Evolutionary conservation across 345 rosid species (phyloP).

Genomic region (Eucalyptus cloeziana): DNA sequence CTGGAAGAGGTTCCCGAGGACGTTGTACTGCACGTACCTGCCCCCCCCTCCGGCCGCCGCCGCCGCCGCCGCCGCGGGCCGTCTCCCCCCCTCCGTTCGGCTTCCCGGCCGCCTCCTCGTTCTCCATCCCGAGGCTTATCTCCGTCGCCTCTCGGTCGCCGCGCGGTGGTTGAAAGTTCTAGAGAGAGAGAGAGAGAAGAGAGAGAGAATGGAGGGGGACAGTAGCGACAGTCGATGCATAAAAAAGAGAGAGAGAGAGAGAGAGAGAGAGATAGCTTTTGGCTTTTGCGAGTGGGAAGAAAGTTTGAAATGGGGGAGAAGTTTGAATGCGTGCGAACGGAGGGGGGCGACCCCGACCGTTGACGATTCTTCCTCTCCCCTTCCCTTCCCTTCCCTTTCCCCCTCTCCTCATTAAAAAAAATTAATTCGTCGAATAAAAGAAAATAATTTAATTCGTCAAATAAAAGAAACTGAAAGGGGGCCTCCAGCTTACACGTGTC

Average conservation of each 20-base stretch:
- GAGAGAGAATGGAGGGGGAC: not conserved
- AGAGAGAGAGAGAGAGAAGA: not conserved
- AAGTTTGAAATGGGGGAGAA: not conserved
- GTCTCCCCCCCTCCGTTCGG: not conserved
- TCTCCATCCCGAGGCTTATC: not conserved
- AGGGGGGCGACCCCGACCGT: not conserved
- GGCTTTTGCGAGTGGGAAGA: not conserved
- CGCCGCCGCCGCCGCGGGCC: not conserved
- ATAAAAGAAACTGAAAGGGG: too few relatives aligned
- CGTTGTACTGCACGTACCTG: slow-evolving; percentile 45
- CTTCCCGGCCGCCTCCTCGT: not conserved
- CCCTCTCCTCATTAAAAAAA: not conserved
- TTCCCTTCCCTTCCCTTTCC: not conserved
- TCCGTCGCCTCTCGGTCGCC: not conserved
- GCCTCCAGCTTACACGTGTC: too few relatives aligned
- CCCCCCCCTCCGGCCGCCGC: slow-evolving; percentile 45
- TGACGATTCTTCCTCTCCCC: not conserved
- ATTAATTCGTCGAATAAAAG: not conserved
- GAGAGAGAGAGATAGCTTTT: not conserved
- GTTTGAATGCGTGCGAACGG: not conserved
- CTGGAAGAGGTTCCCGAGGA: slow-evolving; percentile 57
- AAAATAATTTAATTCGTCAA: too few relatives aligned
- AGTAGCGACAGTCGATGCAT: not conserved
- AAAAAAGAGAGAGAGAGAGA: not conserved
- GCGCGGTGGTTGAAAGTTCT: not conserved